Percentiles rank a stretch among this genome's conserved stretches.
Evolutionary conservation across 2,329 filamentous ascomycete genomes (phyloP).

Genomic region (Fusarium begoniae): DNA sequence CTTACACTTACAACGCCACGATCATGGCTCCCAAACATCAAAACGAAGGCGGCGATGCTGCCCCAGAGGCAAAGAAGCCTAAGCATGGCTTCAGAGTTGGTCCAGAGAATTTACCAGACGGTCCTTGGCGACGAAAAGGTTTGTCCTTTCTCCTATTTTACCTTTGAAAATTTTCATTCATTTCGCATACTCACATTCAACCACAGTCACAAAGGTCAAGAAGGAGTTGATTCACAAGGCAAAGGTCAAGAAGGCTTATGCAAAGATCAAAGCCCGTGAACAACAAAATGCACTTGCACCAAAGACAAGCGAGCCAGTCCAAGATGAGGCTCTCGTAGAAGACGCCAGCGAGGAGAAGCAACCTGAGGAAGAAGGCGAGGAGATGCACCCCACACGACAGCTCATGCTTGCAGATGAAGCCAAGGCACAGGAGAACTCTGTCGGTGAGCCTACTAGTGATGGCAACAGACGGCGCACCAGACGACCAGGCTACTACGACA

Average conservation of each 20-base stretch:
- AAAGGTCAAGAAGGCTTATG: slow-evolving; percentile 91
- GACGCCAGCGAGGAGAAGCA: slow-evolving; percentile 23
- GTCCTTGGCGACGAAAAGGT: slow-evolving; percentile 84
- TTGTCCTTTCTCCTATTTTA: slow-evolving; percentile 24
- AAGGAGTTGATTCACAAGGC: slow-evolving; percentile 88
- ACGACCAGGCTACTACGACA: slow-evolving; percentile 70
- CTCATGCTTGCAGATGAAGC: slow-evolving; percentile 53
- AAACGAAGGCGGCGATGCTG: slow-evolving; percentile 43
- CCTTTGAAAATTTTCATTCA: slow-evolving; percentile 29
- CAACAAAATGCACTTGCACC: slow-evolving; percentile 42
- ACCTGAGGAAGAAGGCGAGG: slow-evolving; percentile 31
- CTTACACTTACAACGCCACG: slow-evolving; percentile 25
- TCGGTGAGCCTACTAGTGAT: slow-evolving; percentile 37
- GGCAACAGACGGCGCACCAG: slow-evolving; percentile 49
- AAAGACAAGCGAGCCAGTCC: slow-evolving; percentile 16
- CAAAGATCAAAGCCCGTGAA: slow-evolving; percentile 76
- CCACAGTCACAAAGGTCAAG: slow-evolving; percentile 85
- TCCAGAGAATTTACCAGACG: slow-evolving; percentile 89
- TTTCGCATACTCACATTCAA: slow-evolving; percentile 27
- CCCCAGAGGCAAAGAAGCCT: slow-evolving; percentile 59
- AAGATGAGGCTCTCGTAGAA: slow-evolving; percentile 21
- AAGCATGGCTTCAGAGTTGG: slow-evolving; percentile 85
- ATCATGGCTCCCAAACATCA: slow-evolving; percentile 48
- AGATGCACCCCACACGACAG: slow-evolving; percentile 51
- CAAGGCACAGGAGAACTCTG: slow-evolving; percentile 45